A percentile compares a stretch with the other conserved stretches of the same genome.
These are phyloP conservation scores for Yueomyces sinensis DNA, from an alignment of 805 yeast genomes.

Conservation along the genomic window DNA sequence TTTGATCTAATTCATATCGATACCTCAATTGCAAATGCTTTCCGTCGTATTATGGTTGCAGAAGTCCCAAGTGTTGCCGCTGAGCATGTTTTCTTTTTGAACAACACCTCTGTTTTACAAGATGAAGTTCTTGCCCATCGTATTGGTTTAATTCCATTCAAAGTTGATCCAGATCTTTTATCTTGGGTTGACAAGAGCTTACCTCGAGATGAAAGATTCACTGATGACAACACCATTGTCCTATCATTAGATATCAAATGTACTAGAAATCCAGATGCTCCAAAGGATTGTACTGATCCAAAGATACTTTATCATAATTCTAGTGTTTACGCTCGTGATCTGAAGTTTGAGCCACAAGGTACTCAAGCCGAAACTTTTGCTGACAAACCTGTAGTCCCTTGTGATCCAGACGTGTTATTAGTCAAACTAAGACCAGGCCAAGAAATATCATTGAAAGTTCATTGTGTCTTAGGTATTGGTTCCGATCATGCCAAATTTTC, in stretches of 20 bases:
- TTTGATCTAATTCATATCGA: conserved; percentile 82
- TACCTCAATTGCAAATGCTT: conserved; percentile 90
- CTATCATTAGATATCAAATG: conserved; percentile 72
- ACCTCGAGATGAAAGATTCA: conserved; percentile 58
- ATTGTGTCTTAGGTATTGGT: conserved; percentile 85
- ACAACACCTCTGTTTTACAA: conserved; percentile 92
- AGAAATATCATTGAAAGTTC: conserved; percentile 81
- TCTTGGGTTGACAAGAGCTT: conserved; percentile 64
- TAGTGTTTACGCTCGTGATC: conserved; percentile 77
- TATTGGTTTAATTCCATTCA: conserved; percentile 83
- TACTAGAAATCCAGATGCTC: conserved; percentile 74
- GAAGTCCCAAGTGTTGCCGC: conserved; percentile 96
- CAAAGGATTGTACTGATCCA: conserved; percentile 67
- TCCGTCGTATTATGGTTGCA: conserved; percentile 91
- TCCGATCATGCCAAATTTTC: conserved; percentile 95
- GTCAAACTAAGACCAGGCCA: conserved; percentile 96
- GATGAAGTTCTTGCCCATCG: conserved; percentile 96
- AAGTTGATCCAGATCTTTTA: conserved; percentile 79
- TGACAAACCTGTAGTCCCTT: conserved; percentile 52
- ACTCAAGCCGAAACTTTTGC: conserved; percentile 64
- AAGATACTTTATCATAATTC: conserved; percentile 72
- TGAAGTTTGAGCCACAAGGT: conserved; percentile 87
- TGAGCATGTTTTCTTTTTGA: conserved; percentile 79
- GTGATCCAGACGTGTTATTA: conserved; percentile 78
- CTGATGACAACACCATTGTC: conserved; percentile 83